Conservation (phyloP, 83 land plant species). For the Larix sibirica region DNA sequence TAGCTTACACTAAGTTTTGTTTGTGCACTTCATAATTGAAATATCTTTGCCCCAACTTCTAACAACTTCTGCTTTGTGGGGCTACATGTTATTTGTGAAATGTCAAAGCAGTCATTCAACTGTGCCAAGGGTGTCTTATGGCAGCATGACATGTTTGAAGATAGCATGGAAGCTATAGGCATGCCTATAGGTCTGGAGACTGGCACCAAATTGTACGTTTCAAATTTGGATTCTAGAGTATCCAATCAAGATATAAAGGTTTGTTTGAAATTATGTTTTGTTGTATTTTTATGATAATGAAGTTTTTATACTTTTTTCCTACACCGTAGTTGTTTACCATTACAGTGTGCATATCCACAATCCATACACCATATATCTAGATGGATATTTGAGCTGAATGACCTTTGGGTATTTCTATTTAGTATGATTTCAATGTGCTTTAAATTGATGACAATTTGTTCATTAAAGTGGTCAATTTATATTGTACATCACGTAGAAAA, state of each 20-base stretch:
- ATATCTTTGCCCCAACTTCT: background rate
- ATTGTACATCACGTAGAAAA: background rate
- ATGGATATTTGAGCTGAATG: background rate
- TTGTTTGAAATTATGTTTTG: background rate
- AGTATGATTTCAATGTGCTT: background rate
- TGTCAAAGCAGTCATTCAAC: conserved; percentile 47
- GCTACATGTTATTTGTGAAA: background rate
- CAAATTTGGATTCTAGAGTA: conserved; percentile 88
- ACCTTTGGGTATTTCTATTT: no score
- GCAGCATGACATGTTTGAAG: conserved; percentile 80
- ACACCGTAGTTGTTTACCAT: no score
- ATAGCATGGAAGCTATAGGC: conserved; percentile 60
- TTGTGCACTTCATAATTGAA: background rate
- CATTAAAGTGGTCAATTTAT: no score
- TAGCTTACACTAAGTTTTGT: background rate
- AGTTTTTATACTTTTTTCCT: no score
- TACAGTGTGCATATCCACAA: no score
- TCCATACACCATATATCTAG: no score
- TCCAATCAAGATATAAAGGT: conserved; percentile 94
- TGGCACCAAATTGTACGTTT: conserved; percentile 83
- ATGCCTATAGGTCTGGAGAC: conserved; percentile 57
- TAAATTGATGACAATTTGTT: background rate
- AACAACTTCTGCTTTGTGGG: background rate
- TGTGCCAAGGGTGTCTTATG: conserved; percentile 57
- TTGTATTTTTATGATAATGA: no score